Conservation (phyloP, 2,329 filamentous ascomycete genomes). For the Colletotrichum agaves region DNA sequence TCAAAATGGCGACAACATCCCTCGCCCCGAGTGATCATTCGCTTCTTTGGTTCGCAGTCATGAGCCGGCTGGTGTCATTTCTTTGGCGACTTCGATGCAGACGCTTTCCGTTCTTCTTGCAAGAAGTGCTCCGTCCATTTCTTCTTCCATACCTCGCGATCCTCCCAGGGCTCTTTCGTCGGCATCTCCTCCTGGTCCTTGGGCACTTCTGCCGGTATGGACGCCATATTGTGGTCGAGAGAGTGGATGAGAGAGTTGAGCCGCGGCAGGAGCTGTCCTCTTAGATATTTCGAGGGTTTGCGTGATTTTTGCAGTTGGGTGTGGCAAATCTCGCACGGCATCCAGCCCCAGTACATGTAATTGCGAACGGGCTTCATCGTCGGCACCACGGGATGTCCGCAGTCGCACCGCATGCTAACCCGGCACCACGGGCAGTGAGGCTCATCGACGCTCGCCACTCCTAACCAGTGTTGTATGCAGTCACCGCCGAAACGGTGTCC, state of each 20-base stretch:
- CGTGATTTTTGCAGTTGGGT: slow-evolving; percentile 32
- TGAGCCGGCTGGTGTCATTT: slow-evolving; percentile 3
- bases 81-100: slow-evolving; percentile 24
- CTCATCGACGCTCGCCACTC: slow-evolving; percentile 47
- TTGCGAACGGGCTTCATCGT: slow-evolving; percentile 31
- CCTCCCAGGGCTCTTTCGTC: slow-evolving; percentile 35
- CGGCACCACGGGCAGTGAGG: slow-evolving; percentile 56
- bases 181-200: slow-evolving; percentile 34
- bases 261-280: slow-evolving; percentile 28
- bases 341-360: slow-evolving; percentile 33
- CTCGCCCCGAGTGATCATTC: neutral
- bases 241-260: slow-evolving; percentile 37
- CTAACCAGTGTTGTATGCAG: slow-evolving; percentile 57
- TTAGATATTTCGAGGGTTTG: slow-evolving; percentile 29
- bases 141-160: slow-evolving; percentile 36
- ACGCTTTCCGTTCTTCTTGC: slow-evolving; percentile 30
- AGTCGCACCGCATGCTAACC: slow-evolving; percentile 43
- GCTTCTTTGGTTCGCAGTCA: neutral
- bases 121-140: slow-evolving; percentile 33
- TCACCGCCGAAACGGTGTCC: slow-evolving; percentile 55
- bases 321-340: slow-evolving; percentile 35
- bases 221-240: slow-evolving; percentile 35
- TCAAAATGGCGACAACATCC: slow-evolving; percentile 1
- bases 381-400: slow-evolving; percentile 49
- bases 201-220: slow-evolving; percentile 31